Base-by-base conservation (phyloP, 2,329 filamentous ascomycete genomes). In the Phyllachora maydis region DNA sequence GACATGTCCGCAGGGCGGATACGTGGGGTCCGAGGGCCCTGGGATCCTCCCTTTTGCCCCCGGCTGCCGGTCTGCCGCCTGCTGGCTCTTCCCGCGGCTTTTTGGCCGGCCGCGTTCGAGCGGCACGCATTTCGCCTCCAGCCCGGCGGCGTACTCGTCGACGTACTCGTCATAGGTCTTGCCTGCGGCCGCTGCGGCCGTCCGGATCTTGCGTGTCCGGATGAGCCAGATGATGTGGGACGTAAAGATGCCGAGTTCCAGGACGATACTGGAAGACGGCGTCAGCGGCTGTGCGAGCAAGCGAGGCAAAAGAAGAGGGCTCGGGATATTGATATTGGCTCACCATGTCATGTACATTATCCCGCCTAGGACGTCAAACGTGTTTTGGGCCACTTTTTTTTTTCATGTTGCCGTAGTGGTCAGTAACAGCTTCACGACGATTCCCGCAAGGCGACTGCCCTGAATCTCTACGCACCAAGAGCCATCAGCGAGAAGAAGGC, bases 401-500 rank as follows among this genome's bases (percentile, higher is more conserved):
- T n/a, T n/a, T n/a, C n/a, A n/a, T n/a, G n/a, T n/a, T n/a, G n/a
- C n/a, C n/a, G n/a, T n/a, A n/a, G n/a, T n/a, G n/a, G n/a, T n/a
- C n/a, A n/a, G n/a, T n/a, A n/a, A n/a, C n/a, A n/a, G n/a, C n/a
- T n/a, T n/a, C n/a, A n/a, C n/a, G n/a, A n/a, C n/a, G n/a, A n/a
- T n/a, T n/a, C n/a, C n/a, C n/a, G n/a, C n/a, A n/a, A n/a, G n/a
- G n/a, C n/a, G n/a, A n/a, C n/a, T n/a, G n/a, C n/a, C n/a, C n/a
- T n/a, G n/a, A n/a, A n/a, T n/a, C n/a, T n/a, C n/a, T 14, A 30
- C 52, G 14, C 46, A 63, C 60, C 59, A 7, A 71, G 41, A 2
- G 66, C 63, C 50, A 72, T 56, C 12, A 72, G 50, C 0, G 65
- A 71, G 39, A 73, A 71, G 27, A 72, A 53, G 1, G 65, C 67